Percentiles rank a stretch among this genome's conserved stretches.
These are phyloP conservation scores for Colletotrichum falcatum DNA, from an alignment of 2,329 filamentous ascomycete genomes.

Conservation along the genomic window DNA sequence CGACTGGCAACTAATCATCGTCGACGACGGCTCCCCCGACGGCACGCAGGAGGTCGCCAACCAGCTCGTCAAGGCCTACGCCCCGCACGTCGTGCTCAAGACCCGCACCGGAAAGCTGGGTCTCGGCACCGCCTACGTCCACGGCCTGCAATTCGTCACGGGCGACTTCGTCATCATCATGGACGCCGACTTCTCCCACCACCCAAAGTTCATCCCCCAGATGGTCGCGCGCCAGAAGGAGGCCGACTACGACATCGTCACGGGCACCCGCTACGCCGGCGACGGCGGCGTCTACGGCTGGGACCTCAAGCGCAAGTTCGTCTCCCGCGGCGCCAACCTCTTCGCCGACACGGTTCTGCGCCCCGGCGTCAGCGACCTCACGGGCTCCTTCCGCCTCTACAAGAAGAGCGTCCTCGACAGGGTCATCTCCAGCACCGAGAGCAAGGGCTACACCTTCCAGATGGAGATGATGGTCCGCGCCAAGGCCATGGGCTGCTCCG, in stretches of 20 bases:
- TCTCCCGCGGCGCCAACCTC: slow-evolving; percentile 89
- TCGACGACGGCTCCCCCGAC: slow-evolving; percentile 98
- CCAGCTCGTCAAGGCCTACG: slow-evolving; percentile 90
- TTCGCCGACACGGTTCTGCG: slow-evolving; percentile 95
- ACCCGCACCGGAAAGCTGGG: slow-evolving; percentile 94
- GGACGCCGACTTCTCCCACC: slow-evolving; percentile 99
- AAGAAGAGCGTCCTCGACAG: slow-evolving; percentile 90
- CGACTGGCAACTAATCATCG: slow-evolving; percentile 97
- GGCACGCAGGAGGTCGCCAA: slow-evolving; percentile 91
- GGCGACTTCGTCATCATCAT: slow-evolving; percentile 99
- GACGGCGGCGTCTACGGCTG: slow-evolving; percentile 93
- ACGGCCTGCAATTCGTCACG: slow-evolving; percentile 88
- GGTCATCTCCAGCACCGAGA: slow-evolving; percentile 90
- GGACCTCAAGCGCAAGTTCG: slow-evolving; percentile 92
- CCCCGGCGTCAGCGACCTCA: slow-evolving; percentile 95
- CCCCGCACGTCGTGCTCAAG: slow-evolving; percentile 83
- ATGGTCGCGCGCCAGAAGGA: slow-evolving; percentile 87
- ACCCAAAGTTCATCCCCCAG: slow-evolving; percentile 97
- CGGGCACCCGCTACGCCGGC: slow-evolving; percentile 92
- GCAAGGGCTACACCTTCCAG: slow-evolving; percentile 98
- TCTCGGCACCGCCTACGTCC: slow-evolving; percentile 96
- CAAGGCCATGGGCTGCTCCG: slow-evolving; percentile 93
- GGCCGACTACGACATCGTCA: slow-evolving; percentile 93
- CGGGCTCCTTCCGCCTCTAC: slow-evolving; percentile 93
- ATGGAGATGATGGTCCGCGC: slow-evolving; percentile 99